phyloP scores from a whole-genome alignment of 1,284 basidiomycete genomes.

The Ustilago nuda region DNA sequence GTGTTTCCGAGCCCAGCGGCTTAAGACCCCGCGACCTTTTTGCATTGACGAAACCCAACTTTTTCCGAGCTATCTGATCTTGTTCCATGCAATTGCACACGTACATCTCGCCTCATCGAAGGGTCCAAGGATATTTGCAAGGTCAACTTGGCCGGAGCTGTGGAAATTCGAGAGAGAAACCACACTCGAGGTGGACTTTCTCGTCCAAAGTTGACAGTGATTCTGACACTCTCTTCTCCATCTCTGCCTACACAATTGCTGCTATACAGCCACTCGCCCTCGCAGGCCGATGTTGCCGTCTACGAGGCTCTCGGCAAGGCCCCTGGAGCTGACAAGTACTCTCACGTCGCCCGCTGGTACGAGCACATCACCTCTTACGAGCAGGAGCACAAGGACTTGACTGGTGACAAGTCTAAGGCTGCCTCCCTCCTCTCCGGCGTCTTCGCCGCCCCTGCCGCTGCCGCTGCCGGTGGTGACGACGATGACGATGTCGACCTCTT shows the following conservation, averaged over 20 bases:
- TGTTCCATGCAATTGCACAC: constrained; percentile 12
- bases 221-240: constrained; percentile 16
- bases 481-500: constrained; percentile 95
- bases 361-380: constrained; percentile 70
- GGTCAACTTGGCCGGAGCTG: neutral
- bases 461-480: constrained; percentile 77
- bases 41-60: constrained; percentile 67
- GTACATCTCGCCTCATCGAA: neutral
- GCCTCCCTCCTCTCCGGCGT: constrained; percentile 53
- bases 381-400: constrained; percentile 62
- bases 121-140: neutral
- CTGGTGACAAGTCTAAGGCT: constrained; percentile 67
- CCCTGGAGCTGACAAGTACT: constrained; percentile 74
- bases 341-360: constrained; percentile 92
- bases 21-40: constrained; percentile 69
- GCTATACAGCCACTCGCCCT: constrained; percentile 82
- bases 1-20: constrained; percentile 70
- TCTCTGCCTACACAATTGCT: neutral
- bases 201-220: neutral
- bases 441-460: constrained; percentile 66
- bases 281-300: constrained; percentile 95
- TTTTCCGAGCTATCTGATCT: constrained; percentile 67
- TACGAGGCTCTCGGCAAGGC: constrained; percentile 81
- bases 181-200: neutral
- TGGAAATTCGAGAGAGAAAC: constrained; percentile 3